Percentiles rank a stretch among this genome's conserved stretches.
Evolutionary conservation across 495 filamentous ascomycete species (phyloP).

Genomic region (Tuber magnatum): DNA sequence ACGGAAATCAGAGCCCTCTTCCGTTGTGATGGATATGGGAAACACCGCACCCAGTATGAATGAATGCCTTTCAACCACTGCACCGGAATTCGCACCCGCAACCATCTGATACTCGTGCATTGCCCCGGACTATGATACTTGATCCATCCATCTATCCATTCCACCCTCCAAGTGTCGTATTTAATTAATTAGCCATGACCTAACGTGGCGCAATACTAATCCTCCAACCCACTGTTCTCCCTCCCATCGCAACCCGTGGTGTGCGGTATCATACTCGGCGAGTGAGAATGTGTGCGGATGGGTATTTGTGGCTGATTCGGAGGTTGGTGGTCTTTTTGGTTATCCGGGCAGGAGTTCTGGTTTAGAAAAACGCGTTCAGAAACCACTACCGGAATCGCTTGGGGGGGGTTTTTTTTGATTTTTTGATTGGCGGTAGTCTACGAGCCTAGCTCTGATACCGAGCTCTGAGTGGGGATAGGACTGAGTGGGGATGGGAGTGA

Average conservation of each 20-base stretch:
- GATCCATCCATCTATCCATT: neutral
- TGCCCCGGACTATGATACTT: neutral
- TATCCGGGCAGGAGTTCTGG: no score
- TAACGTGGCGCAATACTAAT: neutral
- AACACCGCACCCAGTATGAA: neutral
- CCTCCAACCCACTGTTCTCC: neutral
- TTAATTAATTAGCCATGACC: neutral
- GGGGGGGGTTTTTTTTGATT: no score
- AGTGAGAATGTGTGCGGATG: neutral
- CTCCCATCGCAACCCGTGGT: neutral
- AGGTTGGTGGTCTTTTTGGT: no score
- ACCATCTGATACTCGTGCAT: neutral
- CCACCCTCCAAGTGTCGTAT: neutral
- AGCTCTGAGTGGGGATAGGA: no score
- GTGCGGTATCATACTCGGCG: neutral
- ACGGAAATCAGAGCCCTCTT: neutral
- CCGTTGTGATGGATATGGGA: neutral
- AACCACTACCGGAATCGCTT: no score
- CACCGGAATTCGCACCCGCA: neutral
- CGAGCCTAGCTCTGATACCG: no score
- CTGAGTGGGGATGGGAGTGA: no score
- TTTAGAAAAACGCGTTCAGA: no score
- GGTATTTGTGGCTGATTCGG: neutral
- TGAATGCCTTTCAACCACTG: neutral
- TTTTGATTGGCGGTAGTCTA: no score